Evolutionary conservation across 306 rosid genomes (phyloP).

Genomic region (Myrica gale): DNA sequence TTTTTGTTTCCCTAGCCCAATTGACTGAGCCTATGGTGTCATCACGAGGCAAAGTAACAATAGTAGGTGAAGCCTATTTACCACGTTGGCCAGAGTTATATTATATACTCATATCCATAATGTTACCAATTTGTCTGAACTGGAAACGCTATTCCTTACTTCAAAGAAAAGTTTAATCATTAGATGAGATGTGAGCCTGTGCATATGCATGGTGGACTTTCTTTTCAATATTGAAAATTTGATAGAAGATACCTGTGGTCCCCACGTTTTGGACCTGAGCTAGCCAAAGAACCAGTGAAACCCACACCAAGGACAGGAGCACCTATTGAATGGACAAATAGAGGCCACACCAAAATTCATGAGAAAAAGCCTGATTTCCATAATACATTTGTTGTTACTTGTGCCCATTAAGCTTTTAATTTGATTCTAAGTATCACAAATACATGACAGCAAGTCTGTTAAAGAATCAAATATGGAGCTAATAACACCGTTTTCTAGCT

Average conservation of each 20-base stretch:
- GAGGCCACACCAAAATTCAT: constrained; percentile 15
- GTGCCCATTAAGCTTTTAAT: neutral
- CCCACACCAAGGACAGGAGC: constrained; percentile 86
- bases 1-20: neutral
- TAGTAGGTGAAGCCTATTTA: neutral
- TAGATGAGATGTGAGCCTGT: neutral
- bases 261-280: constrained; percentile 60
- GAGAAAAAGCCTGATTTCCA: too few species aligned
- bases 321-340: constrained; percentile 47
- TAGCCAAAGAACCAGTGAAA: constrained; percentile 77
- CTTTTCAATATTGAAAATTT: constrained; percentile 9
- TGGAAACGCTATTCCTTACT: neutral
- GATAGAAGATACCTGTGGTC: constrained; percentile 67
- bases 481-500: neutral
- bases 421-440: neutral
- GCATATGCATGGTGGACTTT: neutral
- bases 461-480: neutral
- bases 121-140: neutral
- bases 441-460: neutral
- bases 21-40: constrained; percentile 2
- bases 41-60: neutral
- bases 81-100: neutral
- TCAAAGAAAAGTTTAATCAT: neutral
- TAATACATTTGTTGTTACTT: neutral
- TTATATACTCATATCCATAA: neutral